Percentiles rank a stretch among this genome's conserved stretches.
These are phyloP conservation scores for Sporothrix mexicana DNA, from an alignment of 2,329 filamentous ascomycete genomes.

Conservation along the genomic window DNA sequence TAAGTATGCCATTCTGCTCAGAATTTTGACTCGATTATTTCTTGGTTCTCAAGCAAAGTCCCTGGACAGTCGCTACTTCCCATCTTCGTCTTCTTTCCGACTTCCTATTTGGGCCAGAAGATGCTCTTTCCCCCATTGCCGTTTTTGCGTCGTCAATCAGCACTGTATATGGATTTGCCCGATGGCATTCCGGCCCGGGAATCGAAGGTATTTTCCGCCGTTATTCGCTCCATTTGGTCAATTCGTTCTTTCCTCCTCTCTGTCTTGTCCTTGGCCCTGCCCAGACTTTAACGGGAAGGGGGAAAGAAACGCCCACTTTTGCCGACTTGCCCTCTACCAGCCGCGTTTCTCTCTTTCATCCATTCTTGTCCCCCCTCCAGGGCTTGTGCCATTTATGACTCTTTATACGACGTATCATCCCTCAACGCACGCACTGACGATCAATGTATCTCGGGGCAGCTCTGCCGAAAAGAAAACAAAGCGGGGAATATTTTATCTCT, in stretches of 20 bases:
- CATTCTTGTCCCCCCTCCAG: neutral
- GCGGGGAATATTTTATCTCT: neutral
- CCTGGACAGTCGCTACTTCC: neutral
- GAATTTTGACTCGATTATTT: too few relatives aligned
- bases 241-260: neutral
- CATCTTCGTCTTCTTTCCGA: neutral
- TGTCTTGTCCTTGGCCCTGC: neutral
- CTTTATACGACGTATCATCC: neutral
- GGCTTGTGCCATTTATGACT: neutral
- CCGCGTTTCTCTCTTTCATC: slow-evolving; percentile 5
- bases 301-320: neutral
- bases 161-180: neutral
- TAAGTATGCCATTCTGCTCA: too few relatives aligned
- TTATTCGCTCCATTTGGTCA: neutral
- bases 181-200: slow-evolving; percentile 14
- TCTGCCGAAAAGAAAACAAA: neutral
- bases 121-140: neutral
- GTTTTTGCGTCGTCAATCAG: neutral
- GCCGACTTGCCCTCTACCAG: neutral
- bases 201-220: slow-evolving; percentile 1
- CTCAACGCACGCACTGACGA: neutral
- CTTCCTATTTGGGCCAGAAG: neutral
- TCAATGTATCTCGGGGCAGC: slow-evolving; percentile 8
- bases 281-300: neutral
- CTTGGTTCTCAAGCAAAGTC: too few relatives aligned